Evolutionary conservation across 805 yeast genomes (phyloP), one percentile per base, ranked within the genome.

Genomic region (Teunomyces stri): DNA sequence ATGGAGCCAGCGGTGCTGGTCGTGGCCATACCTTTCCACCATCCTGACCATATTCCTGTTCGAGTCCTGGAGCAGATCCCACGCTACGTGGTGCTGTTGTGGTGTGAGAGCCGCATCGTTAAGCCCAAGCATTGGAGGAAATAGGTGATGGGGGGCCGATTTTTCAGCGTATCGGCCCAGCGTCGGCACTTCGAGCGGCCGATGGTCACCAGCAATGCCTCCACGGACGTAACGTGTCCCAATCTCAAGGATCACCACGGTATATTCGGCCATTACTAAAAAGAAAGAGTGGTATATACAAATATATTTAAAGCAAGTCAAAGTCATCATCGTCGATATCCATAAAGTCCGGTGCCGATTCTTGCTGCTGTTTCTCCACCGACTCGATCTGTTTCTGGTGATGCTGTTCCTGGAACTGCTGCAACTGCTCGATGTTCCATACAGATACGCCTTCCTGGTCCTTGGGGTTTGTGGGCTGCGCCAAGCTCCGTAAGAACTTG

Each of bases 361-460:
- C 54, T 12, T 60, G 64, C 45, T 51, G 59, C 13, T 49, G 52
- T 18, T 45, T 48, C 13, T 43, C 50, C 27, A 48, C 41, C 43
- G 48, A 41, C 49, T 55, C 58, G 25, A 58, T 39, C 57, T 63
- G 60, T 39, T 47, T 52, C 50, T 64, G 59, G 28, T 81, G 84
- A 43, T 81, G 85, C 44, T 75, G 78, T 39, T 68, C 62, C 62
- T 89, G 96, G 59, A 72, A 78, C 18, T 64, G 67, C 45, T 77
- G 66, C 44, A 89, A 66, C 58, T 88, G 91, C 41, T 82, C 85
- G 22, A 82, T 52, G 48, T 85, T 85, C 99, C 98, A 92, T 12
- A 94, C 96, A 6, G 96, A 86, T 3, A 91, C 85, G 45, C 97
- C 97, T 58, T 90, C 96, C 64, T 87, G 95, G 61, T 92, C 97